Evolutionary conservation across 2,329 filamentous ascomycete genomes (phyloP), one percentile per base, ranked within the genome.

Genomic region (Pseudogymnoascus sp.): DNA sequence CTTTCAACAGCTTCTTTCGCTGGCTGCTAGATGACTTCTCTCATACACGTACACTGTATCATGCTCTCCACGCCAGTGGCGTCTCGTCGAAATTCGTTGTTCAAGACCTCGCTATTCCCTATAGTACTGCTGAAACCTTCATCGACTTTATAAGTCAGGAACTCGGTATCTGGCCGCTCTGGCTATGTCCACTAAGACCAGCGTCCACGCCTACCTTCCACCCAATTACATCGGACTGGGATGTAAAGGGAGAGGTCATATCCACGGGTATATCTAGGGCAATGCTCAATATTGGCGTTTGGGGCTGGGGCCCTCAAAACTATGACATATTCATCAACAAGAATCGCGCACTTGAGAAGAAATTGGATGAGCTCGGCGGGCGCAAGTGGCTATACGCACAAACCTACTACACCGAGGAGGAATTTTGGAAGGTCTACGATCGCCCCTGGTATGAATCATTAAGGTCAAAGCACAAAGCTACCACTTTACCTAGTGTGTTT

Each of bases 331-430:
- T 82, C 61, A 76, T 88, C 7, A 68, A 70, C 0, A 75, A 78
- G 60, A 90, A 90, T 71, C 80, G 84, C 0, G 78, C 77, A 0
- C 76, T 90, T 1, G 87, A 90, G 73, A 74, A 77, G 7, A 83
- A 82, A 62, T 77, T 89, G 0, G 78, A 79, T 7, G 80, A 82
- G 26, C 77, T 87, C 6, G 78, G 81, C 2, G 87, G 87, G 5
- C 86, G 84, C 77, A 89, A 89, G 74, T 88, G 85, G 78, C 74
- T 90, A 1, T 90, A 90, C 66, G 86, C 86, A 0, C 86, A 89
- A 64, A 83, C 85, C 0, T 89, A 86, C 73, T 88, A 88, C 72
- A 82, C 80, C 2, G 82, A 87, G 70, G 79, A 82, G 0, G 87
- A 90, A 67, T 90, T 90, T 71, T 86, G 72, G 29, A 31, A 76